Conservation (phyloP, 2,329 filamentous ascomycete species). For the Alternaria viburni region DNA sequence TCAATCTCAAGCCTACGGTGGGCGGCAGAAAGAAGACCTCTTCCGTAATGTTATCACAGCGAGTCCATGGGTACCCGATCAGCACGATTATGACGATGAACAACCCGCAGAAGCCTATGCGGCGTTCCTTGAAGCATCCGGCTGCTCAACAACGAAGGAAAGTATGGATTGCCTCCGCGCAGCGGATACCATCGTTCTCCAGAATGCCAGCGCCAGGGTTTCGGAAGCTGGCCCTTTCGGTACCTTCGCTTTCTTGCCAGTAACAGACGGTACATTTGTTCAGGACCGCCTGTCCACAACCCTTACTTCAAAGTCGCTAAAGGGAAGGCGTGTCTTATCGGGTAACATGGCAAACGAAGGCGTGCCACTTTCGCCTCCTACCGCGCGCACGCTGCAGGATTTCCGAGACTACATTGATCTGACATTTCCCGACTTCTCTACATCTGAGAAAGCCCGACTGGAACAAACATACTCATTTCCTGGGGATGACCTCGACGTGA, state of each 20-base stretch:
- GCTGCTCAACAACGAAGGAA: constrained; percentile 28
- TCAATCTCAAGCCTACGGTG: constrained; percentile 51
- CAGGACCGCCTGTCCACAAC: constrained; percentile 42
- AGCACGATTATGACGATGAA: constrained; percentile 41
- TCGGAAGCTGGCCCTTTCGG: constrained; percentile 47
- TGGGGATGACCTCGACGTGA: constrained; percentile 28
- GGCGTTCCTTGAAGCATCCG: constrained; percentile 36
- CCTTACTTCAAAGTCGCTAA: constrained; percentile 30
- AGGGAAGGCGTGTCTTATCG: constrained; percentile 37
- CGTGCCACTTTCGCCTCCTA: constrained; percentile 44
- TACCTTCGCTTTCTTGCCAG: constrained; percentile 51
- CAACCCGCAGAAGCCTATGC: constrained; percentile 40
- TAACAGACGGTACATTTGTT: constrained; percentile 51
- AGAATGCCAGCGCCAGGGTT: constrained; percentile 39
- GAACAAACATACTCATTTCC: constrained; percentile 39
- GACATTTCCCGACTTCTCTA: constrained; percentile 47
- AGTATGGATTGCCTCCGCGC: constrained; percentile 38
- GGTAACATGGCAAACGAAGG: constrained; percentile 51
- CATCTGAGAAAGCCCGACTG: constrained; percentile 28
- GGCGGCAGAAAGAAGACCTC: constrained; percentile 35
- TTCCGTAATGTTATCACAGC: constrained; percentile 45
- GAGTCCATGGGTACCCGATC: constrained; percentile 42
- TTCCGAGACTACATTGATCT: constrained; percentile 37
- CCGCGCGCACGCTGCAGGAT: constrained; percentile 32
- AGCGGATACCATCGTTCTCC: constrained; percentile 30